Base-by-base conservation (phyloP, 495 filamentous ascomycete genomes). In the Lophiotrema nucula region DNA sequence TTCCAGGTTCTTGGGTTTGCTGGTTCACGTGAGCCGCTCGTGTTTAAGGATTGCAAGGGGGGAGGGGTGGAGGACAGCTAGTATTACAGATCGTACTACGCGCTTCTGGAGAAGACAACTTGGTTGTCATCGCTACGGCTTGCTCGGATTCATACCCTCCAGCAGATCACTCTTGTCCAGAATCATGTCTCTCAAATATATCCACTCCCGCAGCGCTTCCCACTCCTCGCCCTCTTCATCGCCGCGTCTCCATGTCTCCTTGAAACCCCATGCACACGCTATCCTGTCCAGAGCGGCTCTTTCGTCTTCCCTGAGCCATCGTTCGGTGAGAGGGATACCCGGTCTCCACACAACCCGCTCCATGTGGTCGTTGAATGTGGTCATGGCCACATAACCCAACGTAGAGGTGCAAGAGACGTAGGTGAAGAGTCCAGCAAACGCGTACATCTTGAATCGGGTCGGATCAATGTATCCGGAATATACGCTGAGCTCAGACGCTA, bases 251-350 rank as follows among this genome's bases (percentile, higher is more conserved):
- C 79, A 83, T n/a, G 67, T 69, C 65, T 95, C 88, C 53, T 84
- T 83, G 68, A 97, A 97, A 0, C 93, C 93, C 88, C 95, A 98
- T 6, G 86, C 84, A 45, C 85, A 76, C 19, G 90, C 90, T 47
- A 98, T 80, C 67, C 80, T 84, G 76, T 98, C 93, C 56, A 92
- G 71, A 8, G 92, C 89, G n/a, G 85, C 88, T 19, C 93, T 80
- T 74, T 98, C 93, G 46, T 96, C 90, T 74, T 98, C 93, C 28
- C 89, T 79, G 35, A 96, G 69, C 91, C 91, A 97, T n/a, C 95
- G 81, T 57, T 92, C 76, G 57, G 86, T 77, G 65, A 98, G 73
- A 22, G 89, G 88, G 22, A 86, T 84, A 1, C 93, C 93, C 12
- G 78, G 74, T 12, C 84, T 77, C 95, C 95, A 98, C 3, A 85